phyloP scores from a whole-genome alignment of 2,329 filamentous ascomycete species.

The Nemania abortiva region DNA sequence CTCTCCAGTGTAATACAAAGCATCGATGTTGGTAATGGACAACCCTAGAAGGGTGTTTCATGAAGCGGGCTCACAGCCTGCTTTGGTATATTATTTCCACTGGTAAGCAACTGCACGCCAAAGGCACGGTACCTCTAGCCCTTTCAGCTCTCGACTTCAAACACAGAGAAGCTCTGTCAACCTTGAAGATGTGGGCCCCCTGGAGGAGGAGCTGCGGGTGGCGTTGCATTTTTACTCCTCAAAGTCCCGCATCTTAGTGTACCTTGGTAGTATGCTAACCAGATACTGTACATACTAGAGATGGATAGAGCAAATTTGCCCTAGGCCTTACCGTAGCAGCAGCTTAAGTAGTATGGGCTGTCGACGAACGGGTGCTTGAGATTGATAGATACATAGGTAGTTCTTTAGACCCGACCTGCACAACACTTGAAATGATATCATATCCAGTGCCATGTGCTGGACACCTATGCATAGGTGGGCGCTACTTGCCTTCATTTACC shows the following conservation, averaged over 20 bases:
- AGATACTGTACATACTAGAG: background rate
- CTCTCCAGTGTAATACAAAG: slow-evolving; percentile 3
- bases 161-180: background rate
- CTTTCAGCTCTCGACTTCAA: background rate
- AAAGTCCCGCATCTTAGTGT: slow-evolving; percentile 2
- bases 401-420: too few species aligned
- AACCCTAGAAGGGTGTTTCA: slow-evolving; percentile 5
- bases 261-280: background rate
- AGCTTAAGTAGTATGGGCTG: background rate
- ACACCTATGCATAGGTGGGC: too few species aligned
- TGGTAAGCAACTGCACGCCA: background rate
- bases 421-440: too few species aligned
- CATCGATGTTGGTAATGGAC: background rate
- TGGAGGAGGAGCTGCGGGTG: slow-evolving; percentile 2
- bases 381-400: background rate
- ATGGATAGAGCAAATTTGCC: background rate
- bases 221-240: slow-evolving; percentile 7
- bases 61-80: background rate
- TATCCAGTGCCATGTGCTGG: too few species aligned
- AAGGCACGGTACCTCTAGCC: slow-evolving; percentile 5
- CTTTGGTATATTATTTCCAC: background rate
- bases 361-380: background rate
- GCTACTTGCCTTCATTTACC: too few species aligned
- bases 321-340: background rate
- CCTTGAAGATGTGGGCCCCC: background rate